Conservation (phyloP, 257 asterid species). For the Nicotiana attenuata region DNA sequence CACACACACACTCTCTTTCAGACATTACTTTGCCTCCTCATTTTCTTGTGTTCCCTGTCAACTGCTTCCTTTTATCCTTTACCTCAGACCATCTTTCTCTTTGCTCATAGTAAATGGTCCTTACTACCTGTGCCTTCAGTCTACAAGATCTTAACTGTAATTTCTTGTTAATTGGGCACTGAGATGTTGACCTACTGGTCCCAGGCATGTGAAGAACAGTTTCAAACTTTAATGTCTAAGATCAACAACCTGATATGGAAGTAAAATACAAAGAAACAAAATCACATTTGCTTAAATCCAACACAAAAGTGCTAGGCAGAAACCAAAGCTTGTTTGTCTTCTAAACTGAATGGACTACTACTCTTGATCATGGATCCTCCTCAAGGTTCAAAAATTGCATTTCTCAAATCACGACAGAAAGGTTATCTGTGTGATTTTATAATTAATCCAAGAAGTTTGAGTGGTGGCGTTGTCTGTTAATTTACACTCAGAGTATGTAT, state of each 20-base stretch:
- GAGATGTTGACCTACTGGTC: not conserved
- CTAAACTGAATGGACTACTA: not conserved
- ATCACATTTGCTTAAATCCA: not conserved
- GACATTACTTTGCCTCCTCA: not conserved
- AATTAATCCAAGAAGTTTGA: slow-evolving; percentile 21
- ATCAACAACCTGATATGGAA: not conserved
- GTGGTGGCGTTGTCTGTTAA: slow-evolving; percentile 11
- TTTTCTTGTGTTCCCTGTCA: not conserved
- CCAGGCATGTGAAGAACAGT: not conserved
- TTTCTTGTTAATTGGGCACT: not conserved
- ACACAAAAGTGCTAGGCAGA: not conserved
- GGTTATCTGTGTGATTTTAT: slow-evolving; percentile 11
- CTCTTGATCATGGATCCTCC: slow-evolving; percentile 5
- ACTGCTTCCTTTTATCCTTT: not conserved
- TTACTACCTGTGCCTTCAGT: not conserved
- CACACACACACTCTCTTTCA: not conserved
- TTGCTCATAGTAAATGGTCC: not conserved
- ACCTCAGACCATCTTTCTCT: not conserved
- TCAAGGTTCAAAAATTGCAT: slow-evolving; percentile 8
- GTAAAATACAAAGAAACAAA: not conserved
- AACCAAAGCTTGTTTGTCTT: not conserved
- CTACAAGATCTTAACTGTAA: not conserved
- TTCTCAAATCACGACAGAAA: not conserved
- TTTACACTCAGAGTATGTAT: slow-evolving; percentile 36
- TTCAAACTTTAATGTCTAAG: not conserved